Evolutionary conservation across 176 grass and related monocot species (phyloP), one percentile per base, ranked within the genome.

Genomic region (Urochloa ruziziensis): DNA sequence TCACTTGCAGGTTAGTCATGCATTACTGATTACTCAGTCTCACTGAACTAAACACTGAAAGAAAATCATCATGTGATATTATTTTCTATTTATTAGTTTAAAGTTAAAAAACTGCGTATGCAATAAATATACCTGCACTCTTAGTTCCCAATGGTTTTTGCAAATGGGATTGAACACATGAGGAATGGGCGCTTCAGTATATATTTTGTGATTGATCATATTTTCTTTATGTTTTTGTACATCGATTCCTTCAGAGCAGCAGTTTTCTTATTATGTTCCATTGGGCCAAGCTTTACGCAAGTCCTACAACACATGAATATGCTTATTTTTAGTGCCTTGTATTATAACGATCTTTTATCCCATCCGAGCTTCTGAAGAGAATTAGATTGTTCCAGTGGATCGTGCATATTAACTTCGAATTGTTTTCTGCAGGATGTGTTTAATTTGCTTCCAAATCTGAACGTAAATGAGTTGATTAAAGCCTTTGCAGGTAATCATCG

Each of bases 361-460:
- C 4, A 32, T 60, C 10, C 10, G 24, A 74, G 43, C 15, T 12
- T 70, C 16, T 59, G n/a, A 69, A 66, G 74, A 21, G 43, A 42
- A 49, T 78, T 10, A 67, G 37, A 7, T 40, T 40, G 28, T 44
- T 48, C 33, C 30, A 23, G 32, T 67, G 44, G 46, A 54, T 39
- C 73, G 23, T 36, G 64, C 21, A 1, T 67, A 73, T 53, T 88
- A 14, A 44, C 76, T 90, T 49, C 10, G 2, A 12, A 21, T 59
- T 36, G 6, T 29, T 75, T 79, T 24, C 69, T 87, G 37, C 85
- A 98, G 96, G 88, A 95, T 80, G 78, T 98, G 62, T 98, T 98
- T 76, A 98, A 98, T 93, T 91, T 98, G 54, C 87, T 98, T 43
- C 96, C 96, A 7, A 98, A 98, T 78, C 91, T 98, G 73, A 98